These are phyloP conservation scores for Fraxinus latifolia DNA, from an alignment of 305 asterid genomes.

Conservation along the genomic window DNA sequence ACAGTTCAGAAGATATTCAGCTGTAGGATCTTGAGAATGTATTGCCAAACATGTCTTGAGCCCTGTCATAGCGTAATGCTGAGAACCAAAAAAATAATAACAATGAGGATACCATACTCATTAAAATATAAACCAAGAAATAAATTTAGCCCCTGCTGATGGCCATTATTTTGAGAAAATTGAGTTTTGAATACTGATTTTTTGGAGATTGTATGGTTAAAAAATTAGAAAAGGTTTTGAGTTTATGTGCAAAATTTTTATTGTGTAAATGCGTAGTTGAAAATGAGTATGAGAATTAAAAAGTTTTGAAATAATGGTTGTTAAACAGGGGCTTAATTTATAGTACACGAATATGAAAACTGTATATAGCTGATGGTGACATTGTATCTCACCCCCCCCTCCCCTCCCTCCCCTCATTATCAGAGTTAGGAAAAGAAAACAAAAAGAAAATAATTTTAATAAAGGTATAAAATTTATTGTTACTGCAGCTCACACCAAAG, in stretches of 20 bases:
- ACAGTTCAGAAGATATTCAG: conserved; percentile 69
- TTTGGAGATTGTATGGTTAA: not conserved
- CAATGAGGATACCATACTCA: not conserved
- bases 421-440: not conserved
- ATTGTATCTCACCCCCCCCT: not conserved
- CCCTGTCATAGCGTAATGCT: conserved; percentile 88
- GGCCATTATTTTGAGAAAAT: not conserved
- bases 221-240: not conserved
- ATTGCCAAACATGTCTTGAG: conserved; percentile 77
- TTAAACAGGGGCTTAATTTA: not conserved
- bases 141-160: not conserved
- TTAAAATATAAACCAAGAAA: not conserved
- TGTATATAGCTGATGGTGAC: not conserved
- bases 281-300: not conserved
- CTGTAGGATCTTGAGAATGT: conserved; percentile 85
- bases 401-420: not conserved
- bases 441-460: not conserved
- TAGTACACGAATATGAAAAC: not conserved
- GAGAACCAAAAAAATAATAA: conserved; percentile 20
- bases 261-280: not conserved
- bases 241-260: not conserved
- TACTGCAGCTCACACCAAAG: not conserved
- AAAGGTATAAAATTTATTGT: not conserved
- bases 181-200: not conserved
- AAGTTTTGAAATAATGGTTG: not conserved